Evolutionary conservation across 2,329 filamentous ascomycete species (phyloP), one percentile per base, ranked within the genome.

Genomic region (Fusarium piperis): DNA sequence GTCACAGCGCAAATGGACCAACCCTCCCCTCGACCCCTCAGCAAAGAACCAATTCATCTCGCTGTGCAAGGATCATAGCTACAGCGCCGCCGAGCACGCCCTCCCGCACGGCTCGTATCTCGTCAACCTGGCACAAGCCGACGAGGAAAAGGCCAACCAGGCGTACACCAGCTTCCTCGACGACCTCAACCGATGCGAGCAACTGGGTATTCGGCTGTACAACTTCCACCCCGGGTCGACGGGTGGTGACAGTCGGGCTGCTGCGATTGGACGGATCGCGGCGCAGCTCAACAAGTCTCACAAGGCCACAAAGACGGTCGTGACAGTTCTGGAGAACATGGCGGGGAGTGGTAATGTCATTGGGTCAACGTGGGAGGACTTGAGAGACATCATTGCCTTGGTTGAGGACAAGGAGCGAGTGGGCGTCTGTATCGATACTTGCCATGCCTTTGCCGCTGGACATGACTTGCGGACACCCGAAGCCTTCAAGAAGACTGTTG

Each of bases 171-270:
- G 90, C 64, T 99, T 99, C 80, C 78, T 97, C 16, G 95, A 99
- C 76, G 96, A 99, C 79, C 86, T 99, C 1, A 84, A 89, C 57
- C 90, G 96, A 11, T 98, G 96, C 80, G 93, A 97, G 78, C 86
- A 88, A 51, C 89, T 99, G 1, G 94, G 94, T 2, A 97, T 99
- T 77, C 87, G 84, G 68, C 87, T 98, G n/a, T 99, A 98, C 85
- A 99, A 99, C 82, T 98, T 99, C 83, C 96, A 99, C 79, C 96
- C 96, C 0, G 96, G 96, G 20, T 95, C 92, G 64, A 92, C 92
- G 2, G 92, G 92, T 63, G 90, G 91, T 52, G 88, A 88, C 35
- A 85, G 88, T 4, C 89, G 92, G 36, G 84, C 86, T 1, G 91
- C 90, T 20, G 95, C 95, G 4, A 91, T 97, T 64, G 85, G 83